Conservation (phyloP, 345 rosid genomes). For the Noccaea bulbosa region DNA sequence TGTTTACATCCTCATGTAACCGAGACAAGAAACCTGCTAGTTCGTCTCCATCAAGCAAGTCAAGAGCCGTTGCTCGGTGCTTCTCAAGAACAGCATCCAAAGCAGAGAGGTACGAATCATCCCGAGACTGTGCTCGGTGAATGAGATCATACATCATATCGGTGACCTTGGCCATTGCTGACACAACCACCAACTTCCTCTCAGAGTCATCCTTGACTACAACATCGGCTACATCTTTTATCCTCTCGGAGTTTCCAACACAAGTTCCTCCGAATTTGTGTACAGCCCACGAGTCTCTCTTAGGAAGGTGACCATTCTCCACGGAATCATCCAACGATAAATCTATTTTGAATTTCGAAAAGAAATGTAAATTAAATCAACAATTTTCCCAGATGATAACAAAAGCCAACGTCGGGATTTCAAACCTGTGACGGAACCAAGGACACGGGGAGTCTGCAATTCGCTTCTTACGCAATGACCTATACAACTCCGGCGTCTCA, state of each 20-base stretch:
- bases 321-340: conserved; percentile 53
- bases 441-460: conserved; percentile 37
- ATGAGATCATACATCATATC: conserved; percentile 97
- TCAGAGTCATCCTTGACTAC: conserved; percentile 62
- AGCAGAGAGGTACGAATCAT: conserved; percentile 79
- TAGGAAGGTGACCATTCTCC: conserved; percentile 61
- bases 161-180: conserved; percentile 96
- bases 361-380: conserved; percentile 39
- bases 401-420: conserved; percentile 9
- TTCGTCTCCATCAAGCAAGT: conserved; percentile 75
- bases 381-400: not conserved
- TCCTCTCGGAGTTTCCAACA: conserved; percentile 82
- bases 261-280: conserved; percentile 99
- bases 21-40: conserved; percentile 67
- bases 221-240: conserved; percentile 80
- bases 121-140: conserved; percentile 75
- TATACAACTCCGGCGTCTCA: conserved; percentile 29
- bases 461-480: conserved; percentile 45
- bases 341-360: conserved; percentile 44
- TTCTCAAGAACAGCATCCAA: conserved; percentile 75
- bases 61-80: conserved; percentile 73
- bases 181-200: conserved; percentile 87
- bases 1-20: conserved; percentile 72
- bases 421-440: conserved; percentile 65
- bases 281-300: conserved; percentile 80